A percentile compares a stretch with the other conserved stretches of the same genome.
Evolutionary conservation across 2,329 filamentous ascomycete species (phyloP).

Genomic region (Scytalidium lignicola): DNA sequence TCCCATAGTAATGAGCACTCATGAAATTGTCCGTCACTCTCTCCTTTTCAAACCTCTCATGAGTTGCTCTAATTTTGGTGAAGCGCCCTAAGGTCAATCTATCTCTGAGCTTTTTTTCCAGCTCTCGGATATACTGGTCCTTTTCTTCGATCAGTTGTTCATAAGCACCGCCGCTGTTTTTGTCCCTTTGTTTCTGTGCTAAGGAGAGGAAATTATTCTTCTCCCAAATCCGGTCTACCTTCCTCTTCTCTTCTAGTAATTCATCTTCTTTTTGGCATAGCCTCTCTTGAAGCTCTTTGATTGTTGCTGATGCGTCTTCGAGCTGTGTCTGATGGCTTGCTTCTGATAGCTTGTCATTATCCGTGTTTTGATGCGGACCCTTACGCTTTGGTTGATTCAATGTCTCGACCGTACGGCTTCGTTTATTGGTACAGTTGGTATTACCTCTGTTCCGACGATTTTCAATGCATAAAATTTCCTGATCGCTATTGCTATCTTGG

Average conservation of each 20-base stretch:
- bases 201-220: background rate
- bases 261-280: constrained; percentile 20
- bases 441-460: too few relatives aligned
- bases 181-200: background rate
- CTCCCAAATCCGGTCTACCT: background rate
- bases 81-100: background rate
- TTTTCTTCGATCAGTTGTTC: background rate
- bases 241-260: background rate
- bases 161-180: background rate
- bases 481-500: too few relatives aligned
- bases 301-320: constrained; percentile 30
- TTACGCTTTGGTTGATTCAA: background rate
- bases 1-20: background rate
- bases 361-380: background rate
- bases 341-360: background rate
- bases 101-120: background rate
- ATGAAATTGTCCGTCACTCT: background rate
- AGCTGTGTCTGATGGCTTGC: background rate
- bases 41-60: background rate
- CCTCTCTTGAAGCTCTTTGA: constrained; percentile 42
- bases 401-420: too few relatives aligned
- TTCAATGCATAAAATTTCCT: too few relatives aligned
- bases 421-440: too few relatives aligned
- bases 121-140: background rate
- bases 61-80: background rate